Percentiles rank a stretch among this genome's conserved stretches.
These are phyloP conservation scores for Firmiana major DNA, from an alignment of 345 rosid species.

Conservation along the genomic window DNA sequence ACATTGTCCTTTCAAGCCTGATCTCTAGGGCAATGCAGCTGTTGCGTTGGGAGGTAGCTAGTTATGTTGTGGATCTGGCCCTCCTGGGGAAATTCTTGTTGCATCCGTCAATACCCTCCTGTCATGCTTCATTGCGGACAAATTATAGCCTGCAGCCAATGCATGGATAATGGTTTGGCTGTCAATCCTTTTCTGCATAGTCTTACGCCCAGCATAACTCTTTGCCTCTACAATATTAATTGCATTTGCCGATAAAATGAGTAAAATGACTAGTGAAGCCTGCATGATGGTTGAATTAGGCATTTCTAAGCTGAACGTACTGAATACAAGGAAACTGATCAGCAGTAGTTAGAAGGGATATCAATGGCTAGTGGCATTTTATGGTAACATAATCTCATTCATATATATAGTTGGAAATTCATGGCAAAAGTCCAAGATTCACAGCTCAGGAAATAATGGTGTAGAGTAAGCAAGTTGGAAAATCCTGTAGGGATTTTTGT, in stretches of 20 bases:
- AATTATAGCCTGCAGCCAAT: slow-evolving; percentile 15
- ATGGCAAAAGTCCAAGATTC: slow-evolving; percentile 4
- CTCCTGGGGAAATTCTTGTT: slow-evolving; percentile 30
- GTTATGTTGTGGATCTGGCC: slow-evolving; percentile 29
- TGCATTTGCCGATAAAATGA: slow-evolving; percentile 20
- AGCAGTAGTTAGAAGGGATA: not conserved
- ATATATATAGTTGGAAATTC: slow-evolving; percentile 13
- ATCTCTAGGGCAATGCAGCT: slow-evolving; percentile 12
- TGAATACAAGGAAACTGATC: not conserved
- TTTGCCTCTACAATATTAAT: slow-evolving; percentile 3
- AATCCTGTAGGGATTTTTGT: slow-evolving; percentile 24
- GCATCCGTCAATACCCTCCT: slow-evolving; percentile 4
- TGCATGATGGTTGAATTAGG: slow-evolving; percentile 3
- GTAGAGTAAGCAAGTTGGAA: slow-evolving; percentile 21
- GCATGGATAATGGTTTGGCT: slow-evolving; percentile 18
- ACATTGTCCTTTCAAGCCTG: not conserved
- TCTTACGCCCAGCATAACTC: slow-evolving; percentile 12
- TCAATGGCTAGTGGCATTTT: not conserved
- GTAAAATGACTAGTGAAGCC: slow-evolving; percentile 20
- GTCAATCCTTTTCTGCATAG: slow-evolving; percentile 14
- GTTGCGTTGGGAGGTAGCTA: slow-evolving; percentile 1
- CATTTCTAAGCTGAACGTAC: slow-evolving; percentile 12
- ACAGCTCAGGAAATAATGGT: not conserved
- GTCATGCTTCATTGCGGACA: slow-evolving; percentile 10
- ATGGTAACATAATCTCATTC: not conserved